Percentiles rank a stretch among this genome's conserved stretches.
phyloP scores from a whole-genome alignment of 208 protist genomes.

The Wallacemonas sp. region DNA sequence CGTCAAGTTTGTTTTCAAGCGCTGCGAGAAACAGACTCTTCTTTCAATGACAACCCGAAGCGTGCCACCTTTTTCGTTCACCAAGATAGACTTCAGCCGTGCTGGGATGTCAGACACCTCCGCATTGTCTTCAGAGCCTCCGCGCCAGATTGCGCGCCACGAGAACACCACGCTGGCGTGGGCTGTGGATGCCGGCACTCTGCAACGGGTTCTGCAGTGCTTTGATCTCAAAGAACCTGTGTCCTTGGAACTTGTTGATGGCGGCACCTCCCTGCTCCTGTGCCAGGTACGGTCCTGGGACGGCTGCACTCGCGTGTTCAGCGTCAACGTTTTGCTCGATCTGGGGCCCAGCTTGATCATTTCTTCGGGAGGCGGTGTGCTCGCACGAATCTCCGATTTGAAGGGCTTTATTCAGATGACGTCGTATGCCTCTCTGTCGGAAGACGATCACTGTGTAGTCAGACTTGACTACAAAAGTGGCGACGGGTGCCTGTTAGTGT shows the following conservation, averaged over 20 bases:
- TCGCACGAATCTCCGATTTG: constrained; percentile 48
- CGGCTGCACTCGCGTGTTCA: constrained; percentile 27
- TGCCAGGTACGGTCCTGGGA: constrained; percentile 31
- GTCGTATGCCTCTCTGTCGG: constrained; percentile 28
- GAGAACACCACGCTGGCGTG: constrained; percentile 27
- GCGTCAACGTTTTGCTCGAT: constrained; percentile 56
- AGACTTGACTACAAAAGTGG: background rate
- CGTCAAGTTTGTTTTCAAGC: constrained; percentile 30
- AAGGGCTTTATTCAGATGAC: constrained; percentile 49
- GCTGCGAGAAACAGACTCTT: constrained; percentile 6
- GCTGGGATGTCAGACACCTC: background rate
- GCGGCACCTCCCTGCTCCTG: constrained; percentile 39
- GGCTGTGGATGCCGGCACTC: constrained; percentile 41
- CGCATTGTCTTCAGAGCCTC: background rate
- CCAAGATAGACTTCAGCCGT: constrained; percentile 33
- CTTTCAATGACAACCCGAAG: constrained; percentile 33
- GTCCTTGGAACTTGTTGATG: constrained; percentile 33
- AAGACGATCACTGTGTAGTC: constrained; percentile 40
- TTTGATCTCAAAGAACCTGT: constrained; percentile 45
- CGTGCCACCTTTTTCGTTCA: constrained; percentile 60
- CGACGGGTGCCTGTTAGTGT: background rate
- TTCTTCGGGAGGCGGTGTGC: constrained; percentile 27
- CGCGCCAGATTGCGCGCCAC: background rate
- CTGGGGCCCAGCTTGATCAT: constrained; percentile 63
- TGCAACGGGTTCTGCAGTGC: constrained; percentile 39